A percentile compares a stretch with the other conserved stretches of the same genome.
Conservation (phyloP, 495 filamentous ascomycete species). For the Ascobolus immersus region DNA sequence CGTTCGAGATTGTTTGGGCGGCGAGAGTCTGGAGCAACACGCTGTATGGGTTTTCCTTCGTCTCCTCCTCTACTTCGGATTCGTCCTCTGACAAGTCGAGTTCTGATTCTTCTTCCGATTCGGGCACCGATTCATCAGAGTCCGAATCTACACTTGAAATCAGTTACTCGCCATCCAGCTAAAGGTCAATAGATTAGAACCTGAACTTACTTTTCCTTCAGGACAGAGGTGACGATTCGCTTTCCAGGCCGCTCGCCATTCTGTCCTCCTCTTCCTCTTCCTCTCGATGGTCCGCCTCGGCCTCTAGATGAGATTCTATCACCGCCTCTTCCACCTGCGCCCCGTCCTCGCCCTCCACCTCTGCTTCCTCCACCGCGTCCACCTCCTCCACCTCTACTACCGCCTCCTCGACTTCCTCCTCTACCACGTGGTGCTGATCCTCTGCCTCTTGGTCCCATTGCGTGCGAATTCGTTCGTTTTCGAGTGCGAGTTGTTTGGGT, state of each 20-base stretch:
- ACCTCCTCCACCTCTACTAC: slow-evolving; percentile 12
- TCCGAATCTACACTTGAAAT: too few species aligned
- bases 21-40: slow-evolving; percentile 19
- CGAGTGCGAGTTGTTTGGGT: too few species aligned
- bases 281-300: background rate
- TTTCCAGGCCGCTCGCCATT: too few species aligned
- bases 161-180: too few species aligned
- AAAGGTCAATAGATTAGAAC: too few species aligned
- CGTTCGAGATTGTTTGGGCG: slow-evolving; percentile 7
- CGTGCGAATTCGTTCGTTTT: too few species aligned
- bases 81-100: slow-evolving; percentile 8
- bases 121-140: slow-evolving; percentile 1
- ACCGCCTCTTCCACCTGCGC: background rate
- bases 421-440: too few species aligned
- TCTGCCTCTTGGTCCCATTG: too few species aligned
- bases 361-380: slow-evolving; percentile 7
- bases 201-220: too few species aligned
- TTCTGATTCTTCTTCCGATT: slow-evolving; percentile 6
- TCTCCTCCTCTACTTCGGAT: slow-evolving; percentile 11
- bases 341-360: slow-evolving; percentile 1
- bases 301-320: background rate
- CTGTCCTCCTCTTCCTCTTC: slow-evolving; percentile 1
- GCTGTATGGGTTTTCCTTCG: slow-evolving; percentile 17
- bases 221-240: too few species aligned
- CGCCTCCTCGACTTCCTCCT: slow-evolving; percentile 11